Percentiles rank a stretch among this genome's conserved stretches.
Evolutionary conservation across 257 asterid genomes (phyloP).

Genomic region (Nicotiana tabacum): DNA sequence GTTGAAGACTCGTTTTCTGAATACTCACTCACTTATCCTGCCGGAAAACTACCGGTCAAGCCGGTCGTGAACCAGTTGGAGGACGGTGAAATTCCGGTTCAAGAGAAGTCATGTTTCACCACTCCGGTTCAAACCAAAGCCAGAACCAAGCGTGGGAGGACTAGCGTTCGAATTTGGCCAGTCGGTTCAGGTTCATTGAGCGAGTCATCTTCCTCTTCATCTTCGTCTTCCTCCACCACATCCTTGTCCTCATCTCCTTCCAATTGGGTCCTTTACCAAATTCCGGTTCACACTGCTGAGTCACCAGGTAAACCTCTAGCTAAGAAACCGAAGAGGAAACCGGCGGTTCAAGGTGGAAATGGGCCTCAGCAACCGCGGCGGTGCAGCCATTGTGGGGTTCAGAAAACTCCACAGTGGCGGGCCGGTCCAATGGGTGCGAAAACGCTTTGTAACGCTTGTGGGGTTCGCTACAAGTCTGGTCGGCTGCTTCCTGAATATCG

Average conservation of each 20-base stretch:
- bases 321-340: constrained; percentile 37
- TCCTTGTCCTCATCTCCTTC: constrained; percentile 38
- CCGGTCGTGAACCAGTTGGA: background rate
- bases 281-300: constrained; percentile 38
- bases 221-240: constrained; percentile 53
- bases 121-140: constrained; percentile 80
- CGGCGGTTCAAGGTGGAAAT: constrained; percentile 16
- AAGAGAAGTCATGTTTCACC: constrained; percentile 5
- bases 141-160: constrained; percentile 62
- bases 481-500: constrained; percentile 88
- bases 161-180: constrained; percentile 60
- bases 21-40: constrained; percentile 34
- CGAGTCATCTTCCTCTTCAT: constrained; percentile 46
- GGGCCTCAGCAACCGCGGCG: constrained; percentile 53
- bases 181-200: constrained; percentile 45
- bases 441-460: constrained; percentile 96
- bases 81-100: constrained; percentile 2
- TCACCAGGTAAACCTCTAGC: constrained; percentile 24
- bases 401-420: constrained; percentile 97
- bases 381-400: constrained; percentile 90
- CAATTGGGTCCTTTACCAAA: constrained; percentile 20
- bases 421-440: constrained; percentile 89
- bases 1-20: constrained; percentile 74
- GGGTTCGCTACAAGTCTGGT: constrained; percentile 89
- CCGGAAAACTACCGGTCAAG: constrained; percentile 19